Conservation (phyloP, 2,329 filamentous ascomycete species). For the Verticillium tricorpus region DNA sequence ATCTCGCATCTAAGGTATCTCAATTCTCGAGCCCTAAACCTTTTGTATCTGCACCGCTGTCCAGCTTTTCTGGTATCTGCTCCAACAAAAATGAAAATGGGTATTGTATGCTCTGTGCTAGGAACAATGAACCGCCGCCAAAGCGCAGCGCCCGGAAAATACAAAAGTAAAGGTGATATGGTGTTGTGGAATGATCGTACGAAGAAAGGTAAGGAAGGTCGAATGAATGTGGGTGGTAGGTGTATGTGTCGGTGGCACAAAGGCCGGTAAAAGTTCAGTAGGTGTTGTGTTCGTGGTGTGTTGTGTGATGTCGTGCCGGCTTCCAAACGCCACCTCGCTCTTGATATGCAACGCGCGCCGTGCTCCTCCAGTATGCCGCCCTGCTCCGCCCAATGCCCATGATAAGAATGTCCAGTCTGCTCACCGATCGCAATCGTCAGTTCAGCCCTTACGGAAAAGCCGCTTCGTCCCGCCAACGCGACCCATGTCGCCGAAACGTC, state of each 20-base stretch:
- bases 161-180: not conserved
- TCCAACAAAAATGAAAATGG: not conserved
- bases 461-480: constrained; percentile 70
- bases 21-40: not conserved
- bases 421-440: not conserved
- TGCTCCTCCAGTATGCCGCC: not conserved
- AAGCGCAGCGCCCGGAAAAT: not conserved
- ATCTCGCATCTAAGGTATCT: not conserved
- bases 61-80: not conserved
- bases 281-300: not conserved
- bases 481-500: constrained; percentile 63
- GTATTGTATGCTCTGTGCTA: not conserved
- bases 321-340: not conserved
- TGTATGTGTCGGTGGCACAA: not conserved
- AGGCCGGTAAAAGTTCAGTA: not conserved
- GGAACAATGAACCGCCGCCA: not conserved
- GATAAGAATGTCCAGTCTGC: not conserved
- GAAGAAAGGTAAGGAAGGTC: not conserved
- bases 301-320: not conserved
- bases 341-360: not conserved
- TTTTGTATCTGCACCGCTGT: not conserved
- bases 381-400: not conserved
- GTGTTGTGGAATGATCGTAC: not conserved
- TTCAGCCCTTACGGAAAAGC: constrained; percentile 51
- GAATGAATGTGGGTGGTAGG: not conserved